Base-by-base conservation (phyloP, 108 stramenopile species). In the Aureococcus anophagefferens region DNA sequence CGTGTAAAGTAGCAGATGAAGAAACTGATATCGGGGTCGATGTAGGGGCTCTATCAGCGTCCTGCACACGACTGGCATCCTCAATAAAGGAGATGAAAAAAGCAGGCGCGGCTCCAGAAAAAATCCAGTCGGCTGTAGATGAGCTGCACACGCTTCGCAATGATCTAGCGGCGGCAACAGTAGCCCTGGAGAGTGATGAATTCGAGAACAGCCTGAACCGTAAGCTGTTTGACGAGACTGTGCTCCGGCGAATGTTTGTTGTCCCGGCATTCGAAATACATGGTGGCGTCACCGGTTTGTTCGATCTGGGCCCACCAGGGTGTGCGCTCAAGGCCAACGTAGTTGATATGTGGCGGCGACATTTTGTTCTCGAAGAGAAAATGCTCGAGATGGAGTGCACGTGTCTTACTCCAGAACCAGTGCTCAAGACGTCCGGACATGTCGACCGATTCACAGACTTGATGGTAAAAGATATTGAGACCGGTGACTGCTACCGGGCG, bases 311-410 rank as follows among this genome's bases (percentile, higher is more conserved):
- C 68, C 99, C 99, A 44, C 96, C 97, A 4, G 96, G 94, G 30
- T 93, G 93, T 74, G 93, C 92, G 30, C 77, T 99, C 51, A 98
- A 99, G 90, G 93, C 95, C 70, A 93, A 97, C 73, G 90, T 99
- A 80, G 81, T 99, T 34, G 89, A 90, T 74, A 66, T 79, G 63
- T 99, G 98, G 98, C 83, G 94, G 62, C 90, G 94, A 75, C 98
- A 99, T 77, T 99, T 99, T 74, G 92, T 99, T 29, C 79, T 96
- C 30, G 76, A 90, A 32, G 98, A 99, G 80, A 86, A 79, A 68
- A 99, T 99, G 98, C 88, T 98, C 45, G 96, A 99, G 83, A 96
- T 99, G 94, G 98, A 99, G 79, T 97, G 95, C 75, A 99, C 98
- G 51, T 91, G 89, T 71, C 86, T 99, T 62, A 99, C 98, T 30